phyloP scores from a whole-genome alignment of 106 monocot genomes.

The Narthecium ossifragum region DNA sequence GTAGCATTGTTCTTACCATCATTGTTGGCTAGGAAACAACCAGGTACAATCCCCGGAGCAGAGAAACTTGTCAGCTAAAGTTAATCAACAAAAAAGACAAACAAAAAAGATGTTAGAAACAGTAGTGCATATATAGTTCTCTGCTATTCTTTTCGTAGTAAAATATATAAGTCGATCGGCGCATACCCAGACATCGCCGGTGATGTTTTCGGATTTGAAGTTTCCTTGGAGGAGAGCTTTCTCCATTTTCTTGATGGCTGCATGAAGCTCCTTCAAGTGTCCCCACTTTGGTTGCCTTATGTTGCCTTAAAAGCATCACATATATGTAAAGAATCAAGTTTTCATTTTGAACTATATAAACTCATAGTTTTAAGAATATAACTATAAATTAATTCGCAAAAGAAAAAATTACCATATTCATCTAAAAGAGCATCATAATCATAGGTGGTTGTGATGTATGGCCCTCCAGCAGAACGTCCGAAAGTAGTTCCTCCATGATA shows the following conservation, averaged over 20 bases:
- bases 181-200: constrained; percentile 27
- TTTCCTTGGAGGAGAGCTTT: constrained; percentile 36
- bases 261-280: constrained; percentile 55
- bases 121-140: too few species aligned
- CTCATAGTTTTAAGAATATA: too few species aligned
- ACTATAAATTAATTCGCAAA: neutral
- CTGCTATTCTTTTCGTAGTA: too few species aligned
- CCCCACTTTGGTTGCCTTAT: constrained; percentile 67
- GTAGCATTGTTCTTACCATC: constrained; percentile 23
- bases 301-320: too few species aligned
- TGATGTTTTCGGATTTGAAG: constrained; percentile 10
- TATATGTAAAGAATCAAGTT: too few species aligned
- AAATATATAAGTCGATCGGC: too few species aligned
- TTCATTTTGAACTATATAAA: too few species aligned
- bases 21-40: constrained; percentile 60
- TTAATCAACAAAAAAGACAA: too few species aligned
- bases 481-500: constrained; percentile 85
- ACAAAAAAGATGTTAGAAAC: neutral
- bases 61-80: constrained; percentile 50
- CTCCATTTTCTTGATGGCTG: constrained; percentile 36
- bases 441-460: constrained; percentile 65
- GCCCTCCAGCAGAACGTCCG: constrained; percentile 54
- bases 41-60: constrained; percentile 14
- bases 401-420: constrained; percentile 62
- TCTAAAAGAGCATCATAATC: constrained; percentile 76